Conservation (phyloP, 768 basidiomycete species). For the Serendipita sp. region DNA sequence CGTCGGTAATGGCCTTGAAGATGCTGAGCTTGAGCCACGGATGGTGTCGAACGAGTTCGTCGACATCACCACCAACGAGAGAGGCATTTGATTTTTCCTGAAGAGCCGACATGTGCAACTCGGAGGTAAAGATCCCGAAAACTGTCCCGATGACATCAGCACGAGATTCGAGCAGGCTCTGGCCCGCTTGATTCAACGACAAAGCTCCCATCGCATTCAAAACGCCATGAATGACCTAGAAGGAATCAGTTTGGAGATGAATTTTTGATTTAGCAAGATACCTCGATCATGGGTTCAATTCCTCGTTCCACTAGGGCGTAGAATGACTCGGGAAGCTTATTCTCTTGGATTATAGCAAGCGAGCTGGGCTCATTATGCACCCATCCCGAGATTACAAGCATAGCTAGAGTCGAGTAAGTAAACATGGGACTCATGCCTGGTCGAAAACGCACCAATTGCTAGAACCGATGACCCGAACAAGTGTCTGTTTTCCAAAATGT, state of each 20-base stretch:
- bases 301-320: slow-evolving; percentile 74
- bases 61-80: slow-evolving; percentile 74
- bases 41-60: slow-evolving; percentile 94
- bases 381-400: slow-evolving; percentile 92
- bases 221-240: slow-evolving; percentile 76
- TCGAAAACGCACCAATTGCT: slow-evolving; percentile 48
- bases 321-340: slow-evolving; percentile 74
- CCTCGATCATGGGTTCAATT: slow-evolving; percentile 79
- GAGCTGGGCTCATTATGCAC: slow-evolving; percentile 98
- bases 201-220: slow-evolving; percentile 93
- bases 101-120: slow-evolving; percentile 64
- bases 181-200: slow-evolving; percentile 83
- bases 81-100: slow-evolving; percentile 89
- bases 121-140: slow-evolving; percentile 74
- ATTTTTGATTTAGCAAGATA: slow-evolving; percentile 19
- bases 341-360: slow-evolving; percentile 81
- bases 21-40: slow-evolving; percentile 69
- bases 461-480: slow-evolving; percentile 80
- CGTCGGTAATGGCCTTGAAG: slow-evolving; percentile 58
- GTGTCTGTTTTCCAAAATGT: slow-evolving; percentile 66
- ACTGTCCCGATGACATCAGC: slow-evolving; percentile 74
- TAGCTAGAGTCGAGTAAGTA: slow-evolving; percentile 32
- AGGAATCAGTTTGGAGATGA: not conserved
- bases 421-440: slow-evolving; percentile 11
- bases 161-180: slow-evolving; percentile 59